Base-by-base conservation (phyloP, 78 protist genomes). In the Polysphondylium violaceum region DNA sequence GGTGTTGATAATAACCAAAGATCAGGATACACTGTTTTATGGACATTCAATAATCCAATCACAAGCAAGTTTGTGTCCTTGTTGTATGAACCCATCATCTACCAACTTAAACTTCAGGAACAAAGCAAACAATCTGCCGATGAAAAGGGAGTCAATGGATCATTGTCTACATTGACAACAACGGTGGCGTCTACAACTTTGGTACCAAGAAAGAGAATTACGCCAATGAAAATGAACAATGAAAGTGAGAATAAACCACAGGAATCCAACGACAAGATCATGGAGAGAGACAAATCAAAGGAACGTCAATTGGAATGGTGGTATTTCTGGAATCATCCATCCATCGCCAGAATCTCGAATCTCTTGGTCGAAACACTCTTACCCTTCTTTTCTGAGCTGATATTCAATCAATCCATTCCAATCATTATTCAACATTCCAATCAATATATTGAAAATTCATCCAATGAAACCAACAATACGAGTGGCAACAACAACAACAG, bases 281-380 rank as follows among this genome's bases (percentile, higher is more conserved):
- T 21, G 35, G 19, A 38, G n/a, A 36, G 23, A 19, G 81, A 74
- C n/a, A 38, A 64, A 74, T 67, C 81, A 14, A 23, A 69, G 9
- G 79, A 83, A 27, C 47, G 36, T 59, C 90, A 83, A 43, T 41
- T 83, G 8, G 90, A 83, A 58, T 83, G 78, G 81, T 83, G 90
- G 90, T 83, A 53, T 35, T 83, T 83, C 40, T 83, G 90, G 90
- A 69, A 43, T 21, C 90, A 83, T 83, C 90, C 90, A 1, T 68
- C 53, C 2, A 27, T 83, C 27, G 90, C 90, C 14, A 67, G 68
- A 56, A 33, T 83, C 23, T 83, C 90, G 21, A 83, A 83, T 69
- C 16, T 83, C 14, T 12, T 83, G 41, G 35, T 60, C 7, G 90
- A 83, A 7, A 83, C 76, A 9, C 47, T 83, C n/a, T 69, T 69